phyloP scores from a whole-genome alignment of 192 early-diverging fungal genomes.

The Tieghemiomyces parasiticus region DNA sequence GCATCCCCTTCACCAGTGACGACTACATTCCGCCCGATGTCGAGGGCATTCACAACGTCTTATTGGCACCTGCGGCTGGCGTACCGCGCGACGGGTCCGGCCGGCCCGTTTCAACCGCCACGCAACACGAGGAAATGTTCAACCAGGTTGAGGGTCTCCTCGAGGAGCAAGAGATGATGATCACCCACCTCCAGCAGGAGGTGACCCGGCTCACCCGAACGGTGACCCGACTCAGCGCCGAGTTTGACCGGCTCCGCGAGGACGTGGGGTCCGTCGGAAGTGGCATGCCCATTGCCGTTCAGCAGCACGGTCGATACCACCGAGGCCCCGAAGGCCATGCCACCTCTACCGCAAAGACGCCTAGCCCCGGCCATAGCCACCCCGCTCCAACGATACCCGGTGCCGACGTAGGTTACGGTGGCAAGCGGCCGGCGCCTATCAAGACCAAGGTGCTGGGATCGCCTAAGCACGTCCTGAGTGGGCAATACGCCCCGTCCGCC shows the following conservation, averaged over 20 bases:
- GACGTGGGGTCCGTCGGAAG: neutral
- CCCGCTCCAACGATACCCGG: no score
- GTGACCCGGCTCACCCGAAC: constrained; percentile 22
- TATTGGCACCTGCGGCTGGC: neutral
- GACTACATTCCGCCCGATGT: constrained; percentile 71
- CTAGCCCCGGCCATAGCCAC: neutral
- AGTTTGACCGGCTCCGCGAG: neutral
- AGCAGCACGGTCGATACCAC: neutral
- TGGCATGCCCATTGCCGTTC: neutral
- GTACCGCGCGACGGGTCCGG: neutral
- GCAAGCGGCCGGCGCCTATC: no score
- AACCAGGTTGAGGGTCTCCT: constrained; percentile 5
- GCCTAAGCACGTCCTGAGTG: neutral
- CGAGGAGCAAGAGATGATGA: constrained; percentile 14
- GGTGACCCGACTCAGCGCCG: constrained; percentile 15
- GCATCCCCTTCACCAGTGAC: constrained; percentile 61
- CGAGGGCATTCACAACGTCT: no score
- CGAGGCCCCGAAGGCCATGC: neutral
- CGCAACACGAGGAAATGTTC: neutral
- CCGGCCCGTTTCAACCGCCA: neutral
- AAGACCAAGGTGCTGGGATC: neutral
- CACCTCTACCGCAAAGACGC: neutral
- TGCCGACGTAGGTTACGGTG: no score
- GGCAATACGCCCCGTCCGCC: neutral
- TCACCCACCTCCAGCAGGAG: constrained; percentile 26